These are phyloP conservation scores for Flagelloscypha sp. DNA, from an alignment of 768 basidiomycete genomes.

Conservation along the genomic window DNA sequence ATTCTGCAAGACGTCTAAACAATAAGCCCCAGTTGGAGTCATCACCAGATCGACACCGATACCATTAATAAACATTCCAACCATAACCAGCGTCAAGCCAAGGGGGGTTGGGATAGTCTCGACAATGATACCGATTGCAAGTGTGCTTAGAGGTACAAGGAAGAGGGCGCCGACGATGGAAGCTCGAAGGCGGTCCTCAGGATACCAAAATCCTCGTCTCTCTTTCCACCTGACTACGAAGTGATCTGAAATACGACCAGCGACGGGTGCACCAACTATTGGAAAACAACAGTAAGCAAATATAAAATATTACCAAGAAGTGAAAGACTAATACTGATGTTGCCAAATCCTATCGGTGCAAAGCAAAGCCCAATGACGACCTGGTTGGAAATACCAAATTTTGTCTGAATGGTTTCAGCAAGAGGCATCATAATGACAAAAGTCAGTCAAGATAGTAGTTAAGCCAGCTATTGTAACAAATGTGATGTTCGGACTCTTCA, in stretches of 20 bases:
- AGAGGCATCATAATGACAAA: constrained; percentile 33
- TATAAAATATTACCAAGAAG: constrained; percentile 5
- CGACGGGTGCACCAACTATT: constrained; percentile 51
- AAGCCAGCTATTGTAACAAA: constrained; percentile 23
- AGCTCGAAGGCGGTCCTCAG: constrained; percentile 60
- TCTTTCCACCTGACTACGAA: constrained; percentile 40
- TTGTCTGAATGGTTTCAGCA: constrained; percentile 50
- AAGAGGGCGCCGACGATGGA: constrained; percentile 36
- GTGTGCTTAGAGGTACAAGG: constrained; percentile 45
- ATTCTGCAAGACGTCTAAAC: constrained; percentile 50
- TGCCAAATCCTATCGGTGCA: constrained; percentile 51
- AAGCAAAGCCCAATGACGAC: constrained; percentile 53
- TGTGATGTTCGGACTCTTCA: constrained; percentile 55
- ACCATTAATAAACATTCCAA: constrained; percentile 56
- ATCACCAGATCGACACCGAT: constrained; percentile 56
- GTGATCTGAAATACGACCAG: constrained; percentile 51
- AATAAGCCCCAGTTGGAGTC: constrained; percentile 47
- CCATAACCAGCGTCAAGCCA: constrained; percentile 43
- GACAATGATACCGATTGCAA: constrained; percentile 41
- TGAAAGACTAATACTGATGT: constrained; percentile 38
- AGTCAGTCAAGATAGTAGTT: constrained; percentile 28
- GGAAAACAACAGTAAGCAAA: neutral
- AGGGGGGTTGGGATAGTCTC: constrained; percentile 38
- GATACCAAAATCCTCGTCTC: constrained; percentile 49
- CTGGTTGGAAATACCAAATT: constrained; percentile 49